phyloP scores from a whole-genome alignment of 805 yeast genomes.

The Candida cerambycidarum region DNA sequence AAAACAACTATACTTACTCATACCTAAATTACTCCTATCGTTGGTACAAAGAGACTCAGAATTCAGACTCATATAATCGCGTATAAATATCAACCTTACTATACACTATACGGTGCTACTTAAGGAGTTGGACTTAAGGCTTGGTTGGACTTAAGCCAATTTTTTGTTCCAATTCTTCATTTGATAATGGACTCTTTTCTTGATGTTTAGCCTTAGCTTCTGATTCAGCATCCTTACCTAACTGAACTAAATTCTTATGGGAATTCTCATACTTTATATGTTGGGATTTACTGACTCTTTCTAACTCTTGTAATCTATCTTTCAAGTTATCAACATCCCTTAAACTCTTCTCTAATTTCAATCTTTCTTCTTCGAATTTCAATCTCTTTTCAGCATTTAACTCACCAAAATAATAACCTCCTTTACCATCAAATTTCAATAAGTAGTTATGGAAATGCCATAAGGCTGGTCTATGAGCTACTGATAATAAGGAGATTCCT shows the following conservation, averaged over 20 bases:
- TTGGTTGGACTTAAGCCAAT: no score
- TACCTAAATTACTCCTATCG: no score
- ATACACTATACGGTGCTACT: no score
- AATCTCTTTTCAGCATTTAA: constrained; percentile 75
- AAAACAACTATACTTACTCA: no score
- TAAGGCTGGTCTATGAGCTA: constrained; percentile 86
- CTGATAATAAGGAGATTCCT: constrained; percentile 82
- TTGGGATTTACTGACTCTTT: constrained; percentile 49
- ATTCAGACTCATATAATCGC: no score
- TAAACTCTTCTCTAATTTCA: constrained; percentile 64
- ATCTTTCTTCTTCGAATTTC: constrained; percentile 73
- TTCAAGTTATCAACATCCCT: constrained; percentile 69
- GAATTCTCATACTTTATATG: constrained; percentile 34
- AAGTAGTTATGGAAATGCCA: constrained; percentile 90
- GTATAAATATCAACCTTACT: constrained; percentile 3
- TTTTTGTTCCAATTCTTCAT: not conserved
- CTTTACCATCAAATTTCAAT: constrained; percentile 83
- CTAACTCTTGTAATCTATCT: constrained; percentile 65
- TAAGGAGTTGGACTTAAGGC: no score
- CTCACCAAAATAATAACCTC: constrained; percentile 58
- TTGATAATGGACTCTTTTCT: not conserved
- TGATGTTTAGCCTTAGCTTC: not conserved
- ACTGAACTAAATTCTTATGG: constrained; percentile 26
- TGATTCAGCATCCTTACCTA: constrained; percentile 14
- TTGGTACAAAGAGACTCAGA: no score